Evolutionary conservation across 352 stramenopile species (phyloP).

Genomic region (Globisporangium yorkense): DNA sequence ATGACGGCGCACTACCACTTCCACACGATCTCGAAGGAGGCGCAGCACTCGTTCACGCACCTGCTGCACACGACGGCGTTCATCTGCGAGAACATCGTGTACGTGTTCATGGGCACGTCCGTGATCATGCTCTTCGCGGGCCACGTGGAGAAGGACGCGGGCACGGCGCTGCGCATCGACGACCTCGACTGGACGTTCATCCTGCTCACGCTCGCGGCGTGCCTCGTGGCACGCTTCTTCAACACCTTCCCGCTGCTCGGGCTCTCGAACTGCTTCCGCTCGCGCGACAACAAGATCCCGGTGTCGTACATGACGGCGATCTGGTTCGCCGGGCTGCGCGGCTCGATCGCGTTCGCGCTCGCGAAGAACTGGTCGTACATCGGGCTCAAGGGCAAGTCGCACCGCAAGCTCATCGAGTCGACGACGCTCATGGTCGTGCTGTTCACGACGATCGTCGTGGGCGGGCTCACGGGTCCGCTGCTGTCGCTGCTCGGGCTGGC

Average conservation of each 20-base stretch:
- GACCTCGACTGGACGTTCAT: conserved; percentile 84
- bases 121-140: conserved; percentile 80
- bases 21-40: conserved; percentile 75
- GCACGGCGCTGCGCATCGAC: conserved; percentile 54
- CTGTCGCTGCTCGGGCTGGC: conserved; percentile 43
- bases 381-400: conserved; percentile 52
- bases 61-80: conserved; percentile 79
- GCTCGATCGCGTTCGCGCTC: conserved; percentile 91
- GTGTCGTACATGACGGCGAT: conserved; percentile 81
- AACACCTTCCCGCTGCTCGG: conserved; percentile 77
- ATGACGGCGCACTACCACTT: conserved; percentile 88
- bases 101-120: conserved; percentile 85
- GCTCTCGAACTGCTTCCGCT: conserved; percentile 65
- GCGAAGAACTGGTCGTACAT: conserved; percentile 84
- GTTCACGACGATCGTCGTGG: conserved; percentile 81
- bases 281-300: conserved; percentile 47
- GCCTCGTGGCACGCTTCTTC: conserved; percentile 60
- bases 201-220: conserved; percentile 61
- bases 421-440: conserved; percentile 86
- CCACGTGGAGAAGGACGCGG: conserved; percentile 49
- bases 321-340: conserved; percentile 91
- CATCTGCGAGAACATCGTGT: conserved; percentile 79
- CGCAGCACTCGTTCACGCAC: conserved; percentile 81
- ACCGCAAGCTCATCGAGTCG: conserved; percentile 79
- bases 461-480: conserved; percentile 67